Evolutionary conservation across 1,139 yeast species (phyloP).

Genomic region (Yamadazyma blattariae): DNA sequence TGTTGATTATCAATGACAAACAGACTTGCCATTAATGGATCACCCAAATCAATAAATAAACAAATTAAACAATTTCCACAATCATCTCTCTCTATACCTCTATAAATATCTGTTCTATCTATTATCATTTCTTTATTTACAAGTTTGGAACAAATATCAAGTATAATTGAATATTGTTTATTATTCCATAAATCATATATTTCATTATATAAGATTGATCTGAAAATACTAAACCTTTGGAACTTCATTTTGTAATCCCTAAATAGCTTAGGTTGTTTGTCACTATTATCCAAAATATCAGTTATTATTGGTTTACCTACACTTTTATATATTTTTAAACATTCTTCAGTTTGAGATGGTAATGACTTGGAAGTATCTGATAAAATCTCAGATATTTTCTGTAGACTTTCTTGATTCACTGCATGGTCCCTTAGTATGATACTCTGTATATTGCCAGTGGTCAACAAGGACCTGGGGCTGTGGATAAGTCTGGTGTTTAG

Average conservation of each 20-base stretch:
- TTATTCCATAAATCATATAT: not conserved
- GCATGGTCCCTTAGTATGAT: too few relatives aligned
- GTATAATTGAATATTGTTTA: too few relatives aligned
- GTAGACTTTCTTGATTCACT: too few relatives aligned
- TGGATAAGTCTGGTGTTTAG: too few relatives aligned
- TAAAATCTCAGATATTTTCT: conserved; percentile 4
- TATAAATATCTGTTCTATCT: not conserved
- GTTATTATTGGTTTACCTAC: not conserved
- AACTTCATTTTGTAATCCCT: not conserved
- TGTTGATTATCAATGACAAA: too few relatives aligned
- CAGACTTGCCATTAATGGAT: conserved; percentile 22
- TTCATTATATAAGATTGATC: not conserved
- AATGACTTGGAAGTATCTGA: not conserved
- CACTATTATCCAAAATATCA: not conserved
- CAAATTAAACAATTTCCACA: conserved; percentile 10
- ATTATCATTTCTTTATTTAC: not conserved
- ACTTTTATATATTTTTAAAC: not conserved
- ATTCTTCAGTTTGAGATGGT: not conserved
- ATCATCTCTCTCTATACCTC: not conserved
- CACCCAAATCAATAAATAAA: conserved; percentile 20
- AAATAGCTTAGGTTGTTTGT: not conserved
- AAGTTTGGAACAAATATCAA: not conserved
- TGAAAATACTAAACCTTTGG: not conserved
- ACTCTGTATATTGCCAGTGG: too few relatives aligned
- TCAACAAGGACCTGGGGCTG: too few relatives aligned